phyloP scores from a whole-genome alignment of 2,329 filamentous ascomycete species.

The Proliferodiscus dingleyae region DNA sequence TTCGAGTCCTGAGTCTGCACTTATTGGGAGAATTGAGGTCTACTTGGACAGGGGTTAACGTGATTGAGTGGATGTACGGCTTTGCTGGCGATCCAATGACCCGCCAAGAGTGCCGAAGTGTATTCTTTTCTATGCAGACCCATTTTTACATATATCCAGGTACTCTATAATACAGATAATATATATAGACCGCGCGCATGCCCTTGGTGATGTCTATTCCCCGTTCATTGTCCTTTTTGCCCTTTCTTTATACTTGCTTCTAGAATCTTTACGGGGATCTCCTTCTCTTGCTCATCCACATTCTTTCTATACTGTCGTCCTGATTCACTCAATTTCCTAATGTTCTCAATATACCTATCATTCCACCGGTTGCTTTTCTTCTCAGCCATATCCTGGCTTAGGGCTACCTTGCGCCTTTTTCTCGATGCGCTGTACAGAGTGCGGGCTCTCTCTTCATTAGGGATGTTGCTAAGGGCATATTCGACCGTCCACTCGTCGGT shows the following conservation, averaged over 20 bases:
- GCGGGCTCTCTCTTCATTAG: conserved; percentile 35
- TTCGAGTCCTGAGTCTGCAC: no score
- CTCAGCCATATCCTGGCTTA: conserved; percentile 33
- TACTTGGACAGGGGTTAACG: no score
- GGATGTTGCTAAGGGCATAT: conserved; percentile 67
- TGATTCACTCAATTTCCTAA: conserved; percentile 44
- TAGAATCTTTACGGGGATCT: conserved; percentile 43
- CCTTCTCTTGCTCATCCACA: conserved; percentile 48
- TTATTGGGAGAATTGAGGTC: no score
- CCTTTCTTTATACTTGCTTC: conserved; percentile 27
- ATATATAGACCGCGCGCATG: not conserved
- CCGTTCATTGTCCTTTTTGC: no score
- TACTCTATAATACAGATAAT: no score
- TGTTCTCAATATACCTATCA: conserved; percentile 25
- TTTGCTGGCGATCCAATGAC: no score
- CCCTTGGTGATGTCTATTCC: no score
- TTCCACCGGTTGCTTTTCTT: conserved; percentile 14
- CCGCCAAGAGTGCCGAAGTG: no score
- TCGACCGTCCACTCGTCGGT: conserved; percentile 66
- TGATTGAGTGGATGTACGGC: no score
- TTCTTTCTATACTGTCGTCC: conserved; percentile 56
- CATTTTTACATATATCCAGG: no score
- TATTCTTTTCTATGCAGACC: no score
- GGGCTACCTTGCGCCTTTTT: conserved; percentile 48
- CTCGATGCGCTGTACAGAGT: conserved; percentile 51